Evolutionary conservation across 345 rosid genomes (phyloP), one percentile per base, ranked within the genome.

Genomic region (Capsella bursapastoris): DNA sequence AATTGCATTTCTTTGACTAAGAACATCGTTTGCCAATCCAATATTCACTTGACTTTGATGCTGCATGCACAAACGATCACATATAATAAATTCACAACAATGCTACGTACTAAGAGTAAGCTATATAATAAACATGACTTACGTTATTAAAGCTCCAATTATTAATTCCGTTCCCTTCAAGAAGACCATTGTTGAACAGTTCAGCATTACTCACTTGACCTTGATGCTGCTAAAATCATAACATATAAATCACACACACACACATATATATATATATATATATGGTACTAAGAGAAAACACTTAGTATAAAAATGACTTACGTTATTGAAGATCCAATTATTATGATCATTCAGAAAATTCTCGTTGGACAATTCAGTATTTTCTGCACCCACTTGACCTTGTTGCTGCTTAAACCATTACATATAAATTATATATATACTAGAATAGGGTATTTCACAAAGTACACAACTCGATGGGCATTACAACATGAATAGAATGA

Each of bases 181-280:
- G 16, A 69, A 34, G 2, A 34, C 35, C 22, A 8, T 50, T 11
- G 40, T 34, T 16, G 44, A 53, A 44, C 35, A 31, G 1, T 9
- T 22, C 37, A 75, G 7, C 4, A 67, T 16, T 67, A 22, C 0
- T 60, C 68, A 15, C 8, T 3, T 51, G 3, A 14, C 9, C 48
- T 52, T 75, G 63, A 44, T 51, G 22, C 68, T 75, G 41, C n/a
- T 43, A n/a, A 51, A 60, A 75, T 10, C 41, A 67, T 59, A 18
- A 41, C 10, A 4, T 31, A 37, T 57, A 51, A 14, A 64, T 55
- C 64, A 64, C 16, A 37, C 9, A 35, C 7, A 35, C 7, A 35
- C 7, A 35, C 7, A 35, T 31, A 31, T 31, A 31, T 31, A 31
- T 31, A 28, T 29, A 29, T 29, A 34, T 7, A 37, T 0, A 37